Base-by-base conservation (phyloP, 345 rosid genomes). In the Gossypium stocksii region DNA sequence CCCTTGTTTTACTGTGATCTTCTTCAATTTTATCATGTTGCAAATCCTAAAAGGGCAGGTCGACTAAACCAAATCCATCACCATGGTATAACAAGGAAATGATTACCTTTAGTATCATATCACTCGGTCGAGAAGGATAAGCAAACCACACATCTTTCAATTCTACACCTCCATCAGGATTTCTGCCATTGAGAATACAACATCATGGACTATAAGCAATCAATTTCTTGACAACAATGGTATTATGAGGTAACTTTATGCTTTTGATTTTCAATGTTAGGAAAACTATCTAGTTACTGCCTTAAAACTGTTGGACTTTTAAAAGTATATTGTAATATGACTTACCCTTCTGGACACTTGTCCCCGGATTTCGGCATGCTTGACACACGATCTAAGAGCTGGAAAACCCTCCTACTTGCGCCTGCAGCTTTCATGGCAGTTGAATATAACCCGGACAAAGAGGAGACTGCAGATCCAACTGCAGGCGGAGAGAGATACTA, bases 401-500 rank as follows among this genome's bases (percentile, higher is more conserved):
- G 98, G 65, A 94, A 94, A 46, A 92, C 94, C 57, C 98, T 84
- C 86, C 95, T 85, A 71, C 98, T 94, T 57, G 98, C 92, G 0
- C 98, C 98, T 17, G 98, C 98, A 76, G 98, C 98, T 89, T 94
- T 94, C 98, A 92, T 94, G 52, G 98, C 89, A 38, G 89, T 82
- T 25, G 97, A 89, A 77, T 94, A 94, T 77, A 91, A 80, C 74
- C 97, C 91, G 3, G 98, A 91, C 60, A 90, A 82, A 58, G 92
- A 88, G 67, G 98, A 92, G 43, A 92, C 87, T 9, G 98, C 90
- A 44, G 91, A 85, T 56, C 98, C 98, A 87, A 92, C 98, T 92
- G 91, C 85, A 77, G 41, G 79, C 17, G 52, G 73, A 77, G 76
- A 66, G 56, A 44, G 27, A 60, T 46, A 25, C 73, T 17, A 12